phyloP scores from a whole-genome alignment of 768 basidiomycete genomes.

The Russula sp. region DNA sequence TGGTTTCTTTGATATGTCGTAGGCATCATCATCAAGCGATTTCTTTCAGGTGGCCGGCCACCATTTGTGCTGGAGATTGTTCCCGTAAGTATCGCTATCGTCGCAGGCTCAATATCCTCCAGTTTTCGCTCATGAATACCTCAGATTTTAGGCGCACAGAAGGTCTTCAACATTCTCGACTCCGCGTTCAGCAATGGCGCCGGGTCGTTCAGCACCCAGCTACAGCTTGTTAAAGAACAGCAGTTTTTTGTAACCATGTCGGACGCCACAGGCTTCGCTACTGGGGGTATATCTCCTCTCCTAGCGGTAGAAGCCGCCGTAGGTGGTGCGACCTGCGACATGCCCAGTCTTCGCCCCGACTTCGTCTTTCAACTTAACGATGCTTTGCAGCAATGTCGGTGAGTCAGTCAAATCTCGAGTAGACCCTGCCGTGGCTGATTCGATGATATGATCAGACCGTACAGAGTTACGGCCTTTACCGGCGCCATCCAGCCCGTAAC shows the following conservation, averaged over 20 bases:
- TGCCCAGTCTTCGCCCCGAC: slow-evolving; percentile 37
- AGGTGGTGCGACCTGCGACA: slow-evolving; percentile 43
- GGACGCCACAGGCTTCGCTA: slow-evolving; percentile 61
- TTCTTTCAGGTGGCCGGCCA: slow-evolving; percentile 15
- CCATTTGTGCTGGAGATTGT: slow-evolving; percentile 12
- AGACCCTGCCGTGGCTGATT: not conserved
- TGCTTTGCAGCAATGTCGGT: slow-evolving; percentile 60
- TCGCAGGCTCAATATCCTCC: not conserved
- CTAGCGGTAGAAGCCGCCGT: slow-evolving; percentile 44
- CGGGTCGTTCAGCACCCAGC: slow-evolving; percentile 45
- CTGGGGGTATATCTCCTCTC: slow-evolving; percentile 52
- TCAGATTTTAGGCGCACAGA: slow-evolving; percentile 34
- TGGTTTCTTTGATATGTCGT: not conserved
- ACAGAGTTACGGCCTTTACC: slow-evolving; percentile 33
- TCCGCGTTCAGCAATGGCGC: slow-evolving; percentile 48
- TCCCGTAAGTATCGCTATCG: slow-evolving; percentile 8
- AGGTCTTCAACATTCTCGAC: slow-evolving; percentile 49
- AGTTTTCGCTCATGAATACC: not conserved
- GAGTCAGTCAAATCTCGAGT: slow-evolving; percentile 19
- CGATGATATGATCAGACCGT: not conserved
- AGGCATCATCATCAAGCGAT: not conserved
- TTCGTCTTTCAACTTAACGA: slow-evolving; percentile 48
- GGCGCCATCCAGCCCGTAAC: slow-evolving; percentile 49
- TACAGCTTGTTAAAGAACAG: slow-evolving; percentile 38
- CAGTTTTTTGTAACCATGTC: slow-evolving; percentile 60